phyloP scores from a whole-genome alignment of 495 filamentous ascomycete genomes.

The Talaromyces wortmannii region DNA sequence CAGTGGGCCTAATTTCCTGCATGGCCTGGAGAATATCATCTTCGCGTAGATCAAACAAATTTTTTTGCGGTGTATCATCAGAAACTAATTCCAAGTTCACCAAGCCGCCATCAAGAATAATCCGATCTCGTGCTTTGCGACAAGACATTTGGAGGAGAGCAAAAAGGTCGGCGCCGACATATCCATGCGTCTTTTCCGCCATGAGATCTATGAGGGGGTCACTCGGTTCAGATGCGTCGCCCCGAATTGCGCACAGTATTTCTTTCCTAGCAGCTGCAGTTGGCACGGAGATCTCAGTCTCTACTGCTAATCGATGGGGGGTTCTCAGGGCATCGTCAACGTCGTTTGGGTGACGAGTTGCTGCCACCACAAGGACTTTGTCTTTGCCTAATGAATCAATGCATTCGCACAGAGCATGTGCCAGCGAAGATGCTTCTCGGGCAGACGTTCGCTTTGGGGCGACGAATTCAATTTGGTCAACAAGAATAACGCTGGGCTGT shows the following conservation, averaged over 20 bases:
- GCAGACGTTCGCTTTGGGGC: slow-evolving; percentile 50
- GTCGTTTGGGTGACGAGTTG: slow-evolving; percentile 63
- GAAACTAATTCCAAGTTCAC: not conserved
- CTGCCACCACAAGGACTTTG: slow-evolving; percentile 63
- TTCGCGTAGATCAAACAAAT: slow-evolving; percentile 25
- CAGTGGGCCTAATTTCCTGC: slow-evolving; percentile 61
- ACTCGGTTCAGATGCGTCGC: slow-evolving; percentile 19
- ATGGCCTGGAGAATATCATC: slow-evolving; percentile 50
- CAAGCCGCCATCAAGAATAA: slow-evolving; percentile 9
- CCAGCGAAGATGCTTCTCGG: slow-evolving; percentile 28
- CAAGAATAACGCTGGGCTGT: slow-evolving; percentile 76
- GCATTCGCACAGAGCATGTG: slow-evolving; percentile 32
- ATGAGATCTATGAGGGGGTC: slow-evolving; percentile 35
- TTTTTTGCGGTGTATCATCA: not conserved
- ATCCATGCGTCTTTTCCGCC: slow-evolving; percentile 58
- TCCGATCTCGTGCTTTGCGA: slow-evolving; percentile 32
- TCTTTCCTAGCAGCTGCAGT: slow-evolving; percentile 62
- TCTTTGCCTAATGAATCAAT: slow-evolving; percentile 34
- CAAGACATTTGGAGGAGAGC: slow-evolving; percentile 40
- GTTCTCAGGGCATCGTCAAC: slow-evolving; percentile 69
- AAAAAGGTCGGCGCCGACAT: slow-evolving; percentile 58
- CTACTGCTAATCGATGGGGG: slow-evolving; percentile 56
- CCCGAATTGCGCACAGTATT: slow-evolving; percentile 54
- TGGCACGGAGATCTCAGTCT: slow-evolving; percentile 78
- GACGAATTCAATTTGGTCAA: slow-evolving; percentile 74